These are phyloP conservation scores for Climacium dendroides DNA, from an alignment of 225 moss, liverwort and hornwort species.

Conservation along the genomic window DNA sequence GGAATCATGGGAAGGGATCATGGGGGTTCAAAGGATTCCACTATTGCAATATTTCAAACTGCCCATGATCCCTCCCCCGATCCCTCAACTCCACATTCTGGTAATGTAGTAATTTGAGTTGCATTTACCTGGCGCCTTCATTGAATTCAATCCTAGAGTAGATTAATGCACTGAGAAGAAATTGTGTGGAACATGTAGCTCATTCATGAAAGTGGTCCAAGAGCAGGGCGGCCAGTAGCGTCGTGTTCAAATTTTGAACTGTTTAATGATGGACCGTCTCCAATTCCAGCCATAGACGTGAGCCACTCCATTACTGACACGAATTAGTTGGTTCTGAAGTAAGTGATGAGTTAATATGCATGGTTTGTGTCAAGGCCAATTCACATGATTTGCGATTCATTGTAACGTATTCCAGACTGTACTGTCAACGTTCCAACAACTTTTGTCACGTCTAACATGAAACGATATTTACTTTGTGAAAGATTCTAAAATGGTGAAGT, in stretches of 20 bases:
- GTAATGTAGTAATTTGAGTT: not conserved
- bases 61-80: too few species aligned
- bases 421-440: not conserved
- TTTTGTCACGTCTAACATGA: not conserved
- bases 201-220: slow-evolving; percentile 20
- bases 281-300: not conserved
- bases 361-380: not conserved
- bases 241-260: not conserved
- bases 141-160: not conserved
- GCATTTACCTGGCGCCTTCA: not conserved
- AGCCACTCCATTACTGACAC: not conserved
- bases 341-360: not conserved
- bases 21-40: not conserved
- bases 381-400: not conserved
- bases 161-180: slow-evolving; percentile 8
- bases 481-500: not conserved
- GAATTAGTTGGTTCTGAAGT: not conserved
- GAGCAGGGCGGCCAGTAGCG: not conserved
- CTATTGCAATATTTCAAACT: not conserved
- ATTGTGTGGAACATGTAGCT: slow-evolving; percentile 10
- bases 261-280: not conserved
- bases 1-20: not conserved
- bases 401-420: not conserved
- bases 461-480: not conserved
- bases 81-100: not conserved